Conservation (phyloP, 2,329 filamentous ascomycete species). For the Lizonia empirigonia region DNA sequence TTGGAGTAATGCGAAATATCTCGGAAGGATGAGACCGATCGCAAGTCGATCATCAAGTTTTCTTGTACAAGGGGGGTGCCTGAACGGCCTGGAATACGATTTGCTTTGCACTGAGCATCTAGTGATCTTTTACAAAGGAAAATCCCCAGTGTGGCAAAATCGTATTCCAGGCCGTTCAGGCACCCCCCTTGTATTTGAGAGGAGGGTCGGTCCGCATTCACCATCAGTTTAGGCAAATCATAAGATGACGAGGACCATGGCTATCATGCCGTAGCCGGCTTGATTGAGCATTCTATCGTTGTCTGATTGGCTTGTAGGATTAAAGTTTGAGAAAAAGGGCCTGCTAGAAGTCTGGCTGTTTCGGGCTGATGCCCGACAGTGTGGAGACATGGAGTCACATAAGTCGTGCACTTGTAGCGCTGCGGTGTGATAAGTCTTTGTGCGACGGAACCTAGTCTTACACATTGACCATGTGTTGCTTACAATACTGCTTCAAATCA, state of each 20-base stretch:
- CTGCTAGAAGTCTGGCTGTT: too few relatives aligned
- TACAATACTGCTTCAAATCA: background rate
- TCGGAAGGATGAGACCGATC: background rate
- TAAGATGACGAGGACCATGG: constrained; percentile 2
- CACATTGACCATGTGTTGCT: constrained; percentile 8
- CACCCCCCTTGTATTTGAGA: constrained; percentile 6
- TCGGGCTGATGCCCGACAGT: constrained; percentile 2
- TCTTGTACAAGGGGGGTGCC: too few relatives aligned
- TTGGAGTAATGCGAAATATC: background rate
- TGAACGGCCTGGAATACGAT: too few relatives aligned
- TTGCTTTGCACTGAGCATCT: too few relatives aligned
- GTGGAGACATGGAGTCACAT: constrained; percentile 5
- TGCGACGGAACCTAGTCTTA: constrained; percentile 8
- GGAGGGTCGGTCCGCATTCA: constrained; percentile 4
- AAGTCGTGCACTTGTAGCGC: constrained; percentile 10
- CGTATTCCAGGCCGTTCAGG: too few relatives aligned
- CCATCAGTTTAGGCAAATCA: constrained; percentile 4
- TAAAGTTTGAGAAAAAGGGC: too few relatives aligned
- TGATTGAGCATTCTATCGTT: too few relatives aligned
- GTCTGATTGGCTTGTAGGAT: constrained; percentile 2
- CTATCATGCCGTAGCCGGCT: constrained; percentile 1
- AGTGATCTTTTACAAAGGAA: too few relatives aligned
- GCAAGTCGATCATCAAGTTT: constrained; percentile 5
- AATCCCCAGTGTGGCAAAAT: too few relatives aligned
- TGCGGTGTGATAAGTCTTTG: background rate